These are phyloP conservation scores for Hygrophoropsis aurantiaca DNA, from an alignment of 768 basidiomycete genomes.

Conservation along the genomic window DNA sequence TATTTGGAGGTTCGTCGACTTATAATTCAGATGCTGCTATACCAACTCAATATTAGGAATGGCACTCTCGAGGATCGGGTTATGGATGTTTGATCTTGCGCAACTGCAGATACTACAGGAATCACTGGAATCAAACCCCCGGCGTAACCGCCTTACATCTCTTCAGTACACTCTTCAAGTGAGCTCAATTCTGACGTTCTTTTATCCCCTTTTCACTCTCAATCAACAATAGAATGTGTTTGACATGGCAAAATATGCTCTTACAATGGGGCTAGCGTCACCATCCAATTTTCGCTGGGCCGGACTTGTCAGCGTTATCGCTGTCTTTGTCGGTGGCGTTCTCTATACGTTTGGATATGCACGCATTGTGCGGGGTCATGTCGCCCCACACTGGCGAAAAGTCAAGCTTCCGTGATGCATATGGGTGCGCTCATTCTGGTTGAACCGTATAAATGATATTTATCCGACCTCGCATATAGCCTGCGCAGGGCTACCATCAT, in stretches of 20 bases:
- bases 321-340: not conserved
- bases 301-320: slow-evolving; percentile 19
- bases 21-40: not conserved
- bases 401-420: too few species aligned
- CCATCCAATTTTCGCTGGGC: slow-evolving; percentile 35
- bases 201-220: not conserved
- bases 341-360: not conserved
- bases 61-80: slow-evolving; percentile 44
- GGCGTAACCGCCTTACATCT: slow-evolving; percentile 41
- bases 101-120: slow-evolving; percentile 51
- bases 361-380: not conserved
- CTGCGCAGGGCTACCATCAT: too few species aligned
- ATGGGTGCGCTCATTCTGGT: too few species aligned
- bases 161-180: slow-evolving; percentile 34
- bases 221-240: slow-evolving; percentile 25
- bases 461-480: too few species aligned
- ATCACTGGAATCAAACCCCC: slow-evolving; percentile 41
- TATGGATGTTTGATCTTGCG: slow-evolving; percentile 54
- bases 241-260: slow-evolving; percentile 31
- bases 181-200: slow-evolving; percentile 17
- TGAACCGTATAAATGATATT: too few species aligned
- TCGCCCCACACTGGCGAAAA: not conserved
- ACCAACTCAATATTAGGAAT: slow-evolving; percentile 33
- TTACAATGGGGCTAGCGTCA: slow-evolving; percentile 33
- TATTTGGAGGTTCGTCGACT: slow-evolving; percentile 39